phyloP scores from a whole-genome alignment of 2,329 filamentous ascomycete species.

The Penicillium sp. region DNA sequence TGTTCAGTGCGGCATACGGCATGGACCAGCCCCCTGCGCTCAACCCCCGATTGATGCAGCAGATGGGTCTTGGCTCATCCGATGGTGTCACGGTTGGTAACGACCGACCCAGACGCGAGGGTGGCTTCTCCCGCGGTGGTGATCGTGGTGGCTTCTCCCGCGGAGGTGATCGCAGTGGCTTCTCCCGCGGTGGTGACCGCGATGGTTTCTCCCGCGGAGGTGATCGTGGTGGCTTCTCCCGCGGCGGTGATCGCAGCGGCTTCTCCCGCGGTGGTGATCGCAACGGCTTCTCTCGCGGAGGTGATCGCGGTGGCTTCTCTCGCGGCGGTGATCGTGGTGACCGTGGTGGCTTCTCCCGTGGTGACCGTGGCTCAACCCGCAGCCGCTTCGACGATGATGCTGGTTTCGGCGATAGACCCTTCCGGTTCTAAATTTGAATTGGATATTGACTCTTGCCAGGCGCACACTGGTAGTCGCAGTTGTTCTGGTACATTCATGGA shows the following conservation, averaged over 20 bases:
- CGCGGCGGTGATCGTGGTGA: not conserved
- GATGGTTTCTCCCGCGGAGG: not conserved
- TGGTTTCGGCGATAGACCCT: conserved; percentile 2
- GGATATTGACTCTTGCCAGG: conserved; percentile 1
- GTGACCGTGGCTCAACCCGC: conserved; percentile 3
- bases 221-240: conserved; percentile 5
- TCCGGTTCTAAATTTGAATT: conserved; percentile 9
- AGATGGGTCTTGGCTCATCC: conserved; percentile 30
- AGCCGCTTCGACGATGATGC: not conserved
- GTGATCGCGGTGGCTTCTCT: conserved; percentile 5
- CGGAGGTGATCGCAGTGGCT: not conserved
- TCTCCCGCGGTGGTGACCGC: conserved; percentile 1
- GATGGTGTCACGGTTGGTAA: conserved; percentile 26
- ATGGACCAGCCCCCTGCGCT: conserved; percentile 43
- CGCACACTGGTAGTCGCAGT: not conserved
- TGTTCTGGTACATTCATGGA: not conserved
- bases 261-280: conserved; percentile 1
- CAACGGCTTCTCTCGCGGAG: not conserved
- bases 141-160: conserved; percentile 3
- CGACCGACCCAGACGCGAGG: not conserved
- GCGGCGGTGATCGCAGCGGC: not conserved
- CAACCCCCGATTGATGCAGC: conserved; percentile 21
- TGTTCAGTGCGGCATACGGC: conserved; percentile 50
- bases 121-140: conserved; percentile 1
- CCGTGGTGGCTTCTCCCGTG: conserved; percentile 3